phyloP scores from a whole-genome alignment of 1,284 basidiomycete species.

The Filobasidium uniguttulatum region DNA sequence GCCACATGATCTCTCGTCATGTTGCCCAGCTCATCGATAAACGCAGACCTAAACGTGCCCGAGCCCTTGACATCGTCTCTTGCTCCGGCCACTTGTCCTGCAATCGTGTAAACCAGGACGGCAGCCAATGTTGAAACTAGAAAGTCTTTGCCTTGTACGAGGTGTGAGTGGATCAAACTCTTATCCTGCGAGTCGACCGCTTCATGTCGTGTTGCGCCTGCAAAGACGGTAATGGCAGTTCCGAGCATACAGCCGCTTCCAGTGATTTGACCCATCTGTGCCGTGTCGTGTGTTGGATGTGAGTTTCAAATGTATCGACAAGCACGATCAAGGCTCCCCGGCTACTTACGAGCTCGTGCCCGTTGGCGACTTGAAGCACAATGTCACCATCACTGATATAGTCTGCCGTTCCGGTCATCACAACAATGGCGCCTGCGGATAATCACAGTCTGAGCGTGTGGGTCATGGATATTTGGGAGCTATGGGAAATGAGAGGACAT shows the following conservation, averaged over 20 bases:
- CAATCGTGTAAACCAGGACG: slow-evolving; percentile 66
- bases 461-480: background rate
- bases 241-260: slow-evolving; percentile 71
- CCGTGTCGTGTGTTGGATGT: background rate
- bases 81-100: slow-evolving; percentile 64
- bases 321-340: background rate
- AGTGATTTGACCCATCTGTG: slow-evolving; percentile 59
- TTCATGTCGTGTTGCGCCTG: slow-evolving; percentile 49
- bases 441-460: background rate
- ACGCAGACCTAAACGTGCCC: slow-evolving; percentile 71
- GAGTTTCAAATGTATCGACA: background rate
- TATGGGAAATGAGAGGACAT: slow-evolving; percentile 29
- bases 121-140: slow-evolving; percentile 60
- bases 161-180: slow-evolving; percentile 30
- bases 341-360: slow-evolving; percentile 45
- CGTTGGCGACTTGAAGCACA: slow-evolving; percentile 60
- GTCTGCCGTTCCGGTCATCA: slow-evolving; percentile 68
- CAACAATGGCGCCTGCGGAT: slow-evolving; percentile 56
- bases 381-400: slow-evolving; percentile 71
- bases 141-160: slow-evolving; percentile 59
- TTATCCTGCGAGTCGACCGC: background rate
- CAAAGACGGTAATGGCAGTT: slow-evolving; percentile 44
- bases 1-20: slow-evolving; percentile 48
- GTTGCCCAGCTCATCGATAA: slow-evolving; percentile 67
- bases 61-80: slow-evolving; percentile 61